These are phyloP conservation scores for Anthoceros angustus DNA, from an alignment of 225 moss, liverwort and hornwort species.

Conservation along the genomic window DNA sequence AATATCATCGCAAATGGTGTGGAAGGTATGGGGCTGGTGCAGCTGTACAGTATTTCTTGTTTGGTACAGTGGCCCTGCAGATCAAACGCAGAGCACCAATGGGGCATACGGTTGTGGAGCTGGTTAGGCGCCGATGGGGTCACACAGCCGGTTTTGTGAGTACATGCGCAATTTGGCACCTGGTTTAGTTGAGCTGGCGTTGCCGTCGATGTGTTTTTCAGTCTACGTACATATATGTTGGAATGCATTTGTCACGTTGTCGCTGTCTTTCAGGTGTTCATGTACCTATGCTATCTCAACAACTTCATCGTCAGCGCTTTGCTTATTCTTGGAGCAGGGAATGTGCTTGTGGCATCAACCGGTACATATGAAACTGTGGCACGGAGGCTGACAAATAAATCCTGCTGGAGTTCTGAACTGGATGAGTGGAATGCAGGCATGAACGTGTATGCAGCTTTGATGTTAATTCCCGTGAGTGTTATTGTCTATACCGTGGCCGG, in stretches of 20 bases:
- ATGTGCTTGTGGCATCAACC: constrained; percentile 12
- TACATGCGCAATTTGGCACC: background rate
- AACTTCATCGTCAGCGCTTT: constrained; percentile 8
- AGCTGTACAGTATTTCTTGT: constrained; percentile 10
- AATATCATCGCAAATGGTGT: background rate
- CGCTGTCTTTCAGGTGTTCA: constrained; percentile 7
- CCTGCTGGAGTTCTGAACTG: background rate
- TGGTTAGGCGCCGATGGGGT: constrained; percentile 19
- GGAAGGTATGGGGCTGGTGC: constrained; percentile 7
- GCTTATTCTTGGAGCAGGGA: constrained; percentile 14
- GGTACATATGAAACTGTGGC: constrained; percentile 4
- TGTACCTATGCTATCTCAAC: constrained; percentile 15
- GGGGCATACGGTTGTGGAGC: constrained; percentile 18
- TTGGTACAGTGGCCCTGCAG: constrained; percentile 17
- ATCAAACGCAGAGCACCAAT: constrained; percentile 20
- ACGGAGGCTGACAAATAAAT: too few relatives aligned
- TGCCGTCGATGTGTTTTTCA: too few relatives aligned
- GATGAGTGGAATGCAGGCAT: background rate
- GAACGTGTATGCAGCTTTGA: background rate
- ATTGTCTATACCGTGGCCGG: background rate
- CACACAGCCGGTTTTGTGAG: constrained; percentile 11
- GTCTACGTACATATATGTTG: too few relatives aligned
- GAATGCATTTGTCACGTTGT: too few relatives aligned
- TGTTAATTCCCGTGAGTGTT: background rate
- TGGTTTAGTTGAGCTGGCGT: too few relatives aligned